Evolutionary conservation across 768 basidiomycete species (phyloP).

Genomic region (Tylopilus sp.): DNA sequence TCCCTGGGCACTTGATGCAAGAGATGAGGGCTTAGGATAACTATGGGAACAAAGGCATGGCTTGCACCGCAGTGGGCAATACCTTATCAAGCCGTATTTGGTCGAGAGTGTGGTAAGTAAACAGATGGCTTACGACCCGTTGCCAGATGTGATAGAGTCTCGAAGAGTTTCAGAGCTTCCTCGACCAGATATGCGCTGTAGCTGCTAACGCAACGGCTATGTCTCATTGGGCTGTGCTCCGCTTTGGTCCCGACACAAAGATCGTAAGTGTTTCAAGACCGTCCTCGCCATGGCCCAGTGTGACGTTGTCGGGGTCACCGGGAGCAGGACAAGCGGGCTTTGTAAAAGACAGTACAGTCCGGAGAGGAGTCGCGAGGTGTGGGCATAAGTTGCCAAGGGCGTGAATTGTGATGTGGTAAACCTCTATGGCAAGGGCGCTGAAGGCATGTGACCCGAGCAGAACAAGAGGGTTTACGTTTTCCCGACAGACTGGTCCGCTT

Average conservation of each 20-base stretch:
- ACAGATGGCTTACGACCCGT: conserved; percentile 79
- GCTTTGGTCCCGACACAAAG: conserved; percentile 83
- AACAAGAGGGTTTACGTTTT: no score
- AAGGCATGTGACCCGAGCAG: no score
- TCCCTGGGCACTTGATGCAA: conserved; percentile 70
- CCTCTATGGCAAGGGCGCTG: no score
- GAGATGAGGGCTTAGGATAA: conserved; percentile 82
- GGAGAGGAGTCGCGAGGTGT: conserved; percentile 67
- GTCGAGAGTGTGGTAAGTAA: conserved; percentile 82
- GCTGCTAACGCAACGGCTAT: conserved; percentile 77
- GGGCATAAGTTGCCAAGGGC: conserved; percentile 41
- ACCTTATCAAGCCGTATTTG: conserved; percentile 85
- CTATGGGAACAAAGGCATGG: conserved; percentile 84
- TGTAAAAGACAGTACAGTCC: no score
- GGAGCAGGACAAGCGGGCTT: conserved; percentile 55
- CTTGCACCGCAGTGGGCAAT: conserved; percentile 77
- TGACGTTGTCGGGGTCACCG: conserved; percentile 60
- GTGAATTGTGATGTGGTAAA: no score
- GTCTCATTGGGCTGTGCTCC: conserved; percentile 62
- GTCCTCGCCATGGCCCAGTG: conserved; percentile 62
- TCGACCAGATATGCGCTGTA: conserved; percentile 83
- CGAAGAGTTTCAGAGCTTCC: conserved; percentile 90
- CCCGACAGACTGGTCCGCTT: no score
- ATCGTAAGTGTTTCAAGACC: conserved; percentile 79
- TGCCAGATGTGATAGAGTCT: conserved; percentile 63